Evolutionary conservation across 768 basidiomycete genomes (phyloP).

Genomic region (Suillus americanus): DNA sequence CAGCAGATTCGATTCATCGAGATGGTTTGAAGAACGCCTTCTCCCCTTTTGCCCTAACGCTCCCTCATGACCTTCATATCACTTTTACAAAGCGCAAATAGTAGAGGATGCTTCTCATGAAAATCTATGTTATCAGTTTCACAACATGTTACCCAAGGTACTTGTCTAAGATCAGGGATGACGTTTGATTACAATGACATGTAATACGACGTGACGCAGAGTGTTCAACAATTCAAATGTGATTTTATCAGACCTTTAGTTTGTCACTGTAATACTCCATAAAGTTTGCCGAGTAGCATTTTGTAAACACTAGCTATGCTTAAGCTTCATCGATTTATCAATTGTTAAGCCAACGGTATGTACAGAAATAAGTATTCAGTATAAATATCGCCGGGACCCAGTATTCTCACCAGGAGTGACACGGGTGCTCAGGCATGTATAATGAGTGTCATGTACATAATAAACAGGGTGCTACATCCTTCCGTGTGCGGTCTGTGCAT

Average conservation of each 20-base stretch:
- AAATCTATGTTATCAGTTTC: not conserved
- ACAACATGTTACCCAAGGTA: no score
- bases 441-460: not conserved
- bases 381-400: not conserved
- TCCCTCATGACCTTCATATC: conserved; percentile 34
- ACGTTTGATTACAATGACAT: no score
- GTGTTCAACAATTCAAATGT: not conserved
- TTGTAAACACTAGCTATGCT: not conserved
- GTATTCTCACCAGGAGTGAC: not conserved
- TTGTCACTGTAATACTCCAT: not conserved
- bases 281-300: not conserved
- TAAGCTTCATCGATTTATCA: not conserved
- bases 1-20: conserved; percentile 26
- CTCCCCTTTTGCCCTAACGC: conserved; percentile 34
- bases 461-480: not conserved
- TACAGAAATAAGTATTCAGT: not conserved
- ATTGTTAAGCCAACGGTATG: not conserved
- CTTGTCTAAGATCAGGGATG: not conserved
- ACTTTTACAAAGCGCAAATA: conserved; percentile 21
- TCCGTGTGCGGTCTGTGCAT: not conserved
- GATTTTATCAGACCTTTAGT: not conserved
- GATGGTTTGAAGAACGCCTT: conserved; percentile 33
- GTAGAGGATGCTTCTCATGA: not conserved
- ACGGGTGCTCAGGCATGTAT: not conserved
- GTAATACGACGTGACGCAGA: not conserved